Percentiles rank a stretch among this genome's conserved stretches.
Conservation (phyloP, 805 yeast genomes). For the Tetrapisispora arboricola region DNA sequence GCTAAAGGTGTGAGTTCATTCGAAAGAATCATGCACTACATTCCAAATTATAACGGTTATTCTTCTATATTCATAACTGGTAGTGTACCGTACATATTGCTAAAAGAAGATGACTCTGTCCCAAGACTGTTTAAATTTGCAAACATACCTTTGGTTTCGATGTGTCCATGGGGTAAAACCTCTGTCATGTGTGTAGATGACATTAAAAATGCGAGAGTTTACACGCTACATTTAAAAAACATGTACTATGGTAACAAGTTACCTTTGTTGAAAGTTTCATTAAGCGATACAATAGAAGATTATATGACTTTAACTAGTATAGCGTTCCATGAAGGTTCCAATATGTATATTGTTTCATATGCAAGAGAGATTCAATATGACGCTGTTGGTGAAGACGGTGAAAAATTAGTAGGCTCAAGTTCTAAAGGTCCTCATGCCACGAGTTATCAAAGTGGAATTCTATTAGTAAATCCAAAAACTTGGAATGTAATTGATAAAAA, state of each 20-base stretch:
- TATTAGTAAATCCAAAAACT: constrained; percentile 58
- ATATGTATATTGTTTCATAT: constrained; percentile 54
- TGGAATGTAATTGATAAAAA: constrained; percentile 71
- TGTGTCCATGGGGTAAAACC: constrained; percentile 32
- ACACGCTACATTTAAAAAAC: constrained; percentile 26
- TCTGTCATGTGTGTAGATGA: constrained; percentile 62
- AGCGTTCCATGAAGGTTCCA: constrained; percentile 57
- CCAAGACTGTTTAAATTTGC: constrained; percentile 63
- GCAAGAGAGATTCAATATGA: constrained; percentile 47
- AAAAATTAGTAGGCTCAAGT: constrained; percentile 46
- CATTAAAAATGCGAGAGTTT: constrained; percentile 52
- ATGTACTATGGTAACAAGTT: constrained; percentile 48
- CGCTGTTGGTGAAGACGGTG: constrained; percentile 67
- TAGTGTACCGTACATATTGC: constrained; percentile 53
- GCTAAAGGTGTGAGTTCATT: constrained; percentile 50
- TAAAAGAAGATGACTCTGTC: constrained; percentile 52
- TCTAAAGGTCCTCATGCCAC: constrained; percentile 40
- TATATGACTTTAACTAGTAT: constrained; percentile 48
- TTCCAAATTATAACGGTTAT: constrained; percentile 47
- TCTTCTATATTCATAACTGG: constrained; percentile 66
- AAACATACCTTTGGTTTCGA: constrained; percentile 52
- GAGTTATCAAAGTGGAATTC: constrained; percentile 49
- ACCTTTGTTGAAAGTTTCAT: constrained; percentile 42
- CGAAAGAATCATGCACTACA: constrained; percentile 55
- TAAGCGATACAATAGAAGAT: constrained; percentile 34